Evolutionary conservation across 192 early-diverging fungal species (phyloP).

Genomic region (Coemansia sp.): DNA sequence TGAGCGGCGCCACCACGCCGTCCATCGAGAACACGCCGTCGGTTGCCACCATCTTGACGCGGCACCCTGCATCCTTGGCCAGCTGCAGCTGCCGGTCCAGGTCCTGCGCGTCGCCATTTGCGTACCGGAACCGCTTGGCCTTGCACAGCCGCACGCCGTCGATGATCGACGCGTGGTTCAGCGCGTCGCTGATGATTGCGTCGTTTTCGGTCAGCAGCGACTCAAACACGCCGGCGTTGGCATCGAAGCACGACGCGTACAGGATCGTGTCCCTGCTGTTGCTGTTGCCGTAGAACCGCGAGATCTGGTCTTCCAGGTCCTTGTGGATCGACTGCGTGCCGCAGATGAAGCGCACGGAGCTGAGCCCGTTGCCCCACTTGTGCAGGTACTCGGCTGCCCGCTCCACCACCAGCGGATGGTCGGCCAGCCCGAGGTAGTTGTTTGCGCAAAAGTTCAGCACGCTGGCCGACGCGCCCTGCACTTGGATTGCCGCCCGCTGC

Average conservation of each 20-base stretch:
- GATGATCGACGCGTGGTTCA: constrained; percentile 66
- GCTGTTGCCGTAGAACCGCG: constrained; percentile 55
- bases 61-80: constrained; percentile 49
- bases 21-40: constrained; percentile 71
- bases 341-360: constrained; percentile 71
- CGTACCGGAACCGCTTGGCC: constrained; percentile 63
- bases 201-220: constrained; percentile 57
- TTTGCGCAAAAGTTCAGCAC: constrained; percentile 72
- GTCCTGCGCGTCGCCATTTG: constrained; percentile 69
- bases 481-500: constrained; percentile 55
- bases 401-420: constrained; percentile 56
- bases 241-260: constrained; percentile 70
- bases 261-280: constrained; percentile 57
- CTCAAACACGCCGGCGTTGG: constrained; percentile 70
- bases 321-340: constrained; percentile 71
- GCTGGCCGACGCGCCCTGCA: constrained; percentile 35
- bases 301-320: constrained; percentile 58
- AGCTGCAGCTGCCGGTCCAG: constrained; percentile 58
- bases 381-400: constrained; percentile 55
- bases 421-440: constrained; percentile 68
- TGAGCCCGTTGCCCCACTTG: constrained; percentile 62
- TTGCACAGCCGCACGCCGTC: constrained; percentile 71
- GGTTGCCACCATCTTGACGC: constrained; percentile 66
- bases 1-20: constrained; percentile 66
- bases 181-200: constrained; percentile 58